Evolutionary conservation across 169 alveolate species (phyloP), one percentile per base, ranked within the genome.

Genomic region (Plasmodium yoelii): DNA sequence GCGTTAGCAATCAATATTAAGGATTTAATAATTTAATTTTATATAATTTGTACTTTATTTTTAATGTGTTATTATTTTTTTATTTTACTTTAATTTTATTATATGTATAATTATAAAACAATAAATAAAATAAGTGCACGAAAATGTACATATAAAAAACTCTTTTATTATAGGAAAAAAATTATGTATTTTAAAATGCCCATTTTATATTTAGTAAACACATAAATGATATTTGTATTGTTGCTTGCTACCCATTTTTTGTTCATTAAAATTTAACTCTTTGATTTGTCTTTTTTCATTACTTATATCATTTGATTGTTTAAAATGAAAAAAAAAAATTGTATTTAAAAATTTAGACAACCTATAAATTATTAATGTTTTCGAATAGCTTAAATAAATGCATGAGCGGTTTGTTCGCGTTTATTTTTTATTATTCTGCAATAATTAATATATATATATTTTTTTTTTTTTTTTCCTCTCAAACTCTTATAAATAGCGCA

Each of bases 201-300:
- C 13, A 73, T 57, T 57, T 49, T 73, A 26, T n/a, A 56, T 73
- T 69, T 26, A 59, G 70, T 63, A 73, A 57, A 59, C 72, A 49
- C 39, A 47, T 73, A 18, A 57, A 44, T 19, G 72, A 47, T 63
- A 73, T 73, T 73, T 73, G 28, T 73, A 24, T 73, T 39, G 44
- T 18, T 42, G 28, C 42, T 4, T 18, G 56, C 55, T 71, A n/a
- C n/a, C 34, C 3, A 19, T n/a, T n/a, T 8, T 24, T 39, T 51
- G 2, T 71, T 53, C 55, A 13, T 47, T 28, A 51, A 19, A 51
- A 51, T 13, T 71, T 51, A 51, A 51, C 22, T 59, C 26, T 0
- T 56, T 56, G 61, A 34, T 47, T 6, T 56, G 59, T 56, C 59
- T n/a, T 24, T 39, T 46, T 46, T 12, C 61, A 42, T 47, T 73